Conservation (phyloP, 1,284 basidiomycete species). For the Anthracocystis setariae region DNA sequence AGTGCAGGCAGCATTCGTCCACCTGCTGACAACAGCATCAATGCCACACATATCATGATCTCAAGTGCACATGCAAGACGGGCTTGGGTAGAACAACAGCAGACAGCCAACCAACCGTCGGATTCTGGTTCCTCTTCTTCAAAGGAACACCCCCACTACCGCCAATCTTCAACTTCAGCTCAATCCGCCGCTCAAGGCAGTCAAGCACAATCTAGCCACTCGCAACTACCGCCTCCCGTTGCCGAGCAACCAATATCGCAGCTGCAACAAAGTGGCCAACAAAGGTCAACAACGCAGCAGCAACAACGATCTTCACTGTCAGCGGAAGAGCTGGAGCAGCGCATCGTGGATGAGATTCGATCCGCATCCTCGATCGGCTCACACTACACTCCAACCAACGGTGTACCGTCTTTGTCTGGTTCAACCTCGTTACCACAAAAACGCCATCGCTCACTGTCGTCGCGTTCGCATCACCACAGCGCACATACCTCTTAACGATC, state of each 20-base stretch:
- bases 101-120: not conserved
- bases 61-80: slow-evolving; percentile 35
- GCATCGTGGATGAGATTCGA: slow-evolving; percentile 4
- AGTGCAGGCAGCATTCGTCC: slow-evolving; percentile 53
- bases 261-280: too few relatives aligned
- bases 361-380: slow-evolving; percentile 9
- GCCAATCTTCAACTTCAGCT: too few relatives aligned
- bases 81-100: slow-evolving; percentile 18
- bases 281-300: not conserved
- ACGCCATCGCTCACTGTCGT: slow-evolving; percentile 32
- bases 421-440: slow-evolving; percentile 7
- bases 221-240: not conserved
- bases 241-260: not conserved
- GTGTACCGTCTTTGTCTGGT: slow-evolving; percentile 11
- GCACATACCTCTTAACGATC: slow-evolving; percentile 21
- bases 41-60: slow-evolving; percentile 35
- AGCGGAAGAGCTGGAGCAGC: slow-evolving; percentile 6
- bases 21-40: slow-evolving; percentile 41
- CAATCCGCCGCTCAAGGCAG: too few relatives aligned
- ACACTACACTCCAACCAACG: slow-evolving; percentile 15
- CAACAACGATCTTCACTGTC: slow-evolving; percentile 2
- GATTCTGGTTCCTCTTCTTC: not conserved
- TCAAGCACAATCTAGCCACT: not conserved
- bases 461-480: slow-evolving; percentile 35
- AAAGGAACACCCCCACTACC: not conserved